These are phyloP conservation scores for Daldinia childiae DNA, from an alignment of 495 filamentous ascomycete species.

Conservation along the genomic window DNA sequence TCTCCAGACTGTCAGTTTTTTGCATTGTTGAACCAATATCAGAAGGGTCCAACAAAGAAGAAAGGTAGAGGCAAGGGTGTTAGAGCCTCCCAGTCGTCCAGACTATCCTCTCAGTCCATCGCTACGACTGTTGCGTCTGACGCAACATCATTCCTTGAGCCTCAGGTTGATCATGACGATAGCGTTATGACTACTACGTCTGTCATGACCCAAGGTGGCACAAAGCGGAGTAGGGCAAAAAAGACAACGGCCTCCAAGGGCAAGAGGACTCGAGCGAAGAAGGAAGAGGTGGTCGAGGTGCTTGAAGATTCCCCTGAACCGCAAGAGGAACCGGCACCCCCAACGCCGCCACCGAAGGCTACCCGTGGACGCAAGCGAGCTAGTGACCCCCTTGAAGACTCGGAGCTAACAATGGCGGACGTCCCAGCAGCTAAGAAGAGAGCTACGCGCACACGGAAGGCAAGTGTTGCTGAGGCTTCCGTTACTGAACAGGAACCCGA, in stretches of 20 bases:
- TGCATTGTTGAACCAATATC: constrained; percentile 56
- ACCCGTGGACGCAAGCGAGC: constrained; percentile 70
- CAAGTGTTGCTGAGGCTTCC: constrained; percentile 39
- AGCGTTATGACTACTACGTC: constrained; percentile 71
- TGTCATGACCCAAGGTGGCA: constrained; percentile 62
- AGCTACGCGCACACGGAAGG: constrained; percentile 62
- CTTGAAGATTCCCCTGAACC: constrained; percentile 53
- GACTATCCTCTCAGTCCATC: constrained; percentile 75
- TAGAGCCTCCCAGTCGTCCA: constrained; percentile 73
- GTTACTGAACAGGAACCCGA: constrained; percentile 42
- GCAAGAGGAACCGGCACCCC: constrained; percentile 54
- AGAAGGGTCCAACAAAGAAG: constrained; percentile 50
- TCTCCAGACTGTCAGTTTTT: constrained; percentile 87
- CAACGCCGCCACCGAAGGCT: constrained; percentile 52
- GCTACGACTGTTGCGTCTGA: constrained; percentile 64
- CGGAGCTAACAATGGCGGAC: constrained; percentile 51
- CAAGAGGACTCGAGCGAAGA: constrained; percentile 66
- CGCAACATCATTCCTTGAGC: constrained; percentile 48
- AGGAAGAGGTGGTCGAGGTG: constrained; percentile 66
- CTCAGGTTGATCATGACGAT: constrained; percentile 66
- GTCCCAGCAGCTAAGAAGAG: constrained; percentile 73
- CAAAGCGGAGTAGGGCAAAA: constrained; percentile 61
- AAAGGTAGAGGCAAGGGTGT: constrained; percentile 62
- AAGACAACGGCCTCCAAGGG: constrained; percentile 57
- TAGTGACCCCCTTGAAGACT: constrained; percentile 68